phyloP scores from a whole-genome alignment of 495 filamentous ascomycete species.

The Daldinia caldariorum region DNA sequence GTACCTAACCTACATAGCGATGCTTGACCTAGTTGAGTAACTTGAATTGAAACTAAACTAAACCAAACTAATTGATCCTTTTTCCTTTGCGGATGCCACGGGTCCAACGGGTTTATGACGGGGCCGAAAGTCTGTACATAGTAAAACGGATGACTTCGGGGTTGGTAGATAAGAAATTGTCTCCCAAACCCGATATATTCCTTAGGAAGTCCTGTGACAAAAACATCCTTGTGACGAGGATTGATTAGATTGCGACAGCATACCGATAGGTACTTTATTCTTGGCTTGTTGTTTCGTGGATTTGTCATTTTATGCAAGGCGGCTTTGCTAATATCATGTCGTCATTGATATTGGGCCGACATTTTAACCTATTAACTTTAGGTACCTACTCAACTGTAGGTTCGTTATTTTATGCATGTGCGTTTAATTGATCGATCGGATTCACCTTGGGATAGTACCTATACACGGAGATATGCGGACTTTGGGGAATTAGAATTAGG shows the following conservation, averaged over 20 bases:
- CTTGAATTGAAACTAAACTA: slow-evolving; percentile 2
- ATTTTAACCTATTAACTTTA: slow-evolving; percentile 4
- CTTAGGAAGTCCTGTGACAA: slow-evolving; percentile 17
- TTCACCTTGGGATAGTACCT: slow-evolving; percentile 20
- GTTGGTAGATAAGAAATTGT: slow-evolving; percentile 4
- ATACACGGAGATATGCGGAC: slow-evolving; percentile 28
- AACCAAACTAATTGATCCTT: neutral
- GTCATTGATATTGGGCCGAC: slow-evolving; percentile 10
- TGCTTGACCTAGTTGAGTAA: neutral
- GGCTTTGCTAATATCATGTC: slow-evolving; percentile 21
- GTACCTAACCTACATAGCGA: neutral
- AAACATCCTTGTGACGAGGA: slow-evolving; percentile 27
- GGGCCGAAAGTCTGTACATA: slow-evolving; percentile 13
- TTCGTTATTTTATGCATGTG: slow-evolving; percentile 26
- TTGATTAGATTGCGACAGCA: slow-evolving; percentile 5
- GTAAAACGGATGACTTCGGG: slow-evolving; percentile 2
- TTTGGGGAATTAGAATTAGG: neutral
- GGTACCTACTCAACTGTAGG: too few species aligned
- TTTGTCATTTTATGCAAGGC: slow-evolving; percentile 39
- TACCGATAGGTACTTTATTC: neutral
- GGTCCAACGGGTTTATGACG: slow-evolving; percentile 15
- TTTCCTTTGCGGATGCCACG: slow-evolving; percentile 13
- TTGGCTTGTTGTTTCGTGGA: slow-evolving; percentile 13
- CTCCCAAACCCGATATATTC: slow-evolving; percentile 15
- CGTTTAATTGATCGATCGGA: slow-evolving; percentile 26